Conservation (phyloP, 2,329 filamentous ascomycete genomes). For the Cercospora sp. region DNA sequence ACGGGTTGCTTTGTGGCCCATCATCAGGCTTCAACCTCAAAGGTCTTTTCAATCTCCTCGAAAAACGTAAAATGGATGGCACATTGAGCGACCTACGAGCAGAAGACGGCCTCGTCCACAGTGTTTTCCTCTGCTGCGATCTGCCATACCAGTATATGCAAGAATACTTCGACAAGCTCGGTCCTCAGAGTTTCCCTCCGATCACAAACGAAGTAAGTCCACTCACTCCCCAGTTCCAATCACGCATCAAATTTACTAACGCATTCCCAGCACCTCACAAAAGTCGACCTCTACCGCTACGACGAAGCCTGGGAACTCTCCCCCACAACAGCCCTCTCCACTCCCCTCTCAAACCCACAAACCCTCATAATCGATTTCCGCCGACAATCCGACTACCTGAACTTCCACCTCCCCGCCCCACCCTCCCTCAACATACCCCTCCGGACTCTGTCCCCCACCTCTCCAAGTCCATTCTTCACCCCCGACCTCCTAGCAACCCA, state of each 20-base stretch:
- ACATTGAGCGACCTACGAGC: constrained; percentile 49
- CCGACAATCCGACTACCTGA: constrained; percentile 7
- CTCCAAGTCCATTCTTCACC: constrained; percentile 51
- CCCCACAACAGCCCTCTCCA: constrained; percentile 5
- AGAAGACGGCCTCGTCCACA: constrained; percentile 50
- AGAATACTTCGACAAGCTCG: constrained; percentile 59
- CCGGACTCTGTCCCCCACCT: constrained; percentile 37
- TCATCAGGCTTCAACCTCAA: constrained; percentile 61
- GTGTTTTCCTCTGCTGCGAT: constrained; percentile 64
- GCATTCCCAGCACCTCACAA: constrained; percentile 42
- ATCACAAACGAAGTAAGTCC: constrained; percentile 45
- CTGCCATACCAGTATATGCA: constrained; percentile 63
- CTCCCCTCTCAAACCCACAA: background rate
- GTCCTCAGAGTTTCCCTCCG: constrained; percentile 49
- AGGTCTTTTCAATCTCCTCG: constrained; percentile 54
- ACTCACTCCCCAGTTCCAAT: too few relatives aligned
- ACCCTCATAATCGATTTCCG: constrained; percentile 31
- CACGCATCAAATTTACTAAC: too few relatives aligned
- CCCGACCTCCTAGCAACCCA: constrained; percentile 46
- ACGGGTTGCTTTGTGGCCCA: constrained; percentile 61
- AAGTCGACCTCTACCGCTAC: constrained; percentile 56
- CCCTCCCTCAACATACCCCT: constrained; percentile 39
- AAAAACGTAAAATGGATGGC: constrained; percentile 50
- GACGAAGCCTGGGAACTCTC: constrained; percentile 57
- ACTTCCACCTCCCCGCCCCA: constrained; percentile 5